Percentiles rank a stretch among this genome's conserved stretches.
Conservation (phyloP, 352 stramenopile species). For the Phytopythium litorale region DNA sequence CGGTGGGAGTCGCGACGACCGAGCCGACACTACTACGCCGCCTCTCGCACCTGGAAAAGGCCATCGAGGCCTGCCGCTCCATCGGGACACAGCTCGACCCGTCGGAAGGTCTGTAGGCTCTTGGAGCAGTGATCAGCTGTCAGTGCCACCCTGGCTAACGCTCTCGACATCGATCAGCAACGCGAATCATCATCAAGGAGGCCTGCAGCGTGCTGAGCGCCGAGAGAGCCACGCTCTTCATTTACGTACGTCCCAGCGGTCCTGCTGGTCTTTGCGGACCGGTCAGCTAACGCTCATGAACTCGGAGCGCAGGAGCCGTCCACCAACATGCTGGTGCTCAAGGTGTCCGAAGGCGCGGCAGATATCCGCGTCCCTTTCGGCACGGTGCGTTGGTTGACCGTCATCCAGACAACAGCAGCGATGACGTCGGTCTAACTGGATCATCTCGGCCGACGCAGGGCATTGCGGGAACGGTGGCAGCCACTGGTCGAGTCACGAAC, state of each 20-base stretch:
- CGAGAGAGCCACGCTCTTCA: constrained; percentile 89
- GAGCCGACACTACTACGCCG: constrained; percentile 53
- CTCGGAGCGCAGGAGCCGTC: constrained; percentile 41
- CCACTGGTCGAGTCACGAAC: constrained; percentile 80
- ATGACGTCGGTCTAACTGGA: background rate
- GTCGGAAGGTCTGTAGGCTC: constrained; percentile 41
- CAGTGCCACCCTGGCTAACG: background rate
- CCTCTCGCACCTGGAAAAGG: constrained; percentile 67
- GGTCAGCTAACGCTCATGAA: background rate
- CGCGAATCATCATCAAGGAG: constrained; percentile 83
- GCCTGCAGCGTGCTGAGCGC: constrained; percentile 85
- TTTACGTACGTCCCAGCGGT: constrained; percentile 42
- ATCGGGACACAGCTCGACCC: constrained; percentile 81
- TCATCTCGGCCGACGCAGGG: constrained; percentile 33
- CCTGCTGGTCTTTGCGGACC: background rate
- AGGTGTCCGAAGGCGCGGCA: constrained; percentile 79
- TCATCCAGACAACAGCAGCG: background rate
- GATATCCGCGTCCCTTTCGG: constrained; percentile 84
- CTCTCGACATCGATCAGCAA: constrained; percentile 32
- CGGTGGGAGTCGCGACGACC: background rate
- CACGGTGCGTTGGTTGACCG: constrained; percentile 29
- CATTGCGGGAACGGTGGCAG: constrained; percentile 85
- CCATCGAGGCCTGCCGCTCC: constrained; percentile 68
- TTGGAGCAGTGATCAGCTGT: too few species aligned
- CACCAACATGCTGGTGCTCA: constrained; percentile 81